Evolutionary conservation across 805 yeast genomes (phyloP).

Genomic region (Myxozyma vanderwaltii): DNA sequence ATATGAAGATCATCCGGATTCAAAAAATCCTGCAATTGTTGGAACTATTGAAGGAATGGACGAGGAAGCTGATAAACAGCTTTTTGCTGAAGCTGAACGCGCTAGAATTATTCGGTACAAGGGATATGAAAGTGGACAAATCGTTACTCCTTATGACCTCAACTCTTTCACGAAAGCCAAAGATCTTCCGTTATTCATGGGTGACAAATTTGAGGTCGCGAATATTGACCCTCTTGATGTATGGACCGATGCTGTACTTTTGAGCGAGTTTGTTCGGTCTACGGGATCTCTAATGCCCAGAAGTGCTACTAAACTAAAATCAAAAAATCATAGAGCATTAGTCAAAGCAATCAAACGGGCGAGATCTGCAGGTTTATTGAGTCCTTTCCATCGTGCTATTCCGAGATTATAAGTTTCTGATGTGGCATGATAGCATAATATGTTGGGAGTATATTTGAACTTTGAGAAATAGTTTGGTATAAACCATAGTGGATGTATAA

Average conservation of each 20-base stretch:
- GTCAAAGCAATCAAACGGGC: slow-evolving; percentile 77
- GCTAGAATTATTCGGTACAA: background rate
- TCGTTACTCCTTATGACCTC: slow-evolving; percentile 2
- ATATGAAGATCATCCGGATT: slow-evolving; percentile 4
- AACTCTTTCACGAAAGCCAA: background rate
- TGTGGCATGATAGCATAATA: background rate
- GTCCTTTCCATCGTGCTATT: slow-evolving; percentile 24
- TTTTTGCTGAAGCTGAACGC: background rate
- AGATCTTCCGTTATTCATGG: slow-evolving; percentile 29
- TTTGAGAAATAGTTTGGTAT: background rate
- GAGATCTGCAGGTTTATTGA: slow-evolving; percentile 67
- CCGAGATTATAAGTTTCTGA: background rate
- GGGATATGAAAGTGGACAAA: background rate
- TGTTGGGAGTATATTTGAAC: background rate
- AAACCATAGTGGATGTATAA: background rate
- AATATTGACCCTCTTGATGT: slow-evolving; percentile 13
- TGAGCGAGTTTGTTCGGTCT: slow-evolving; percentile 61
- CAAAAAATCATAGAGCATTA: slow-evolving; percentile 64
- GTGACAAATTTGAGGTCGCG: slow-evolving; percentile 19
- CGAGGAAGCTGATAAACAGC: background rate
- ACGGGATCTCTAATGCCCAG: slow-evolving; percentile 74
- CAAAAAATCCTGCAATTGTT: background rate
- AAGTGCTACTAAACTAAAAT: slow-evolving; percentile 62
- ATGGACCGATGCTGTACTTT: slow-evolving; percentile 58
- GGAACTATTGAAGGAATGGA: background rate